Evolutionary conservation across 768 basidiomycete species (phyloP).

Genomic region (Suillus alpinus): DNA sequence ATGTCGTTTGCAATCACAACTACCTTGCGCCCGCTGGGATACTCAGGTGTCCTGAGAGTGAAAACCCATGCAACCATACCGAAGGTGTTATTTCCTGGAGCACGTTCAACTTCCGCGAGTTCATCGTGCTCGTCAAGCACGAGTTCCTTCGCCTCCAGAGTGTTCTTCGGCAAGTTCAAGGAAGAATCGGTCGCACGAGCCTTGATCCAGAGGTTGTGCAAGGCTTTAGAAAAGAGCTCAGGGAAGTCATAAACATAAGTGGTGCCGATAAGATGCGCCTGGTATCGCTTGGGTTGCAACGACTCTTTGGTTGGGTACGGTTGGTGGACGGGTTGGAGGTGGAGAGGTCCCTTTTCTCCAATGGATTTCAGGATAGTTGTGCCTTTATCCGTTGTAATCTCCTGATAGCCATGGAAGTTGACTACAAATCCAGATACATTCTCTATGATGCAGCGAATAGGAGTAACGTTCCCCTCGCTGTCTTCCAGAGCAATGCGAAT

Average conservation of each 20-base stretch:
- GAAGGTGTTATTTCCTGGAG: slow-evolving; percentile 90
- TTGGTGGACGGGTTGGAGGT: slow-evolving; percentile 91
- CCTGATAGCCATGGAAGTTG: slow-evolving; percentile 97
- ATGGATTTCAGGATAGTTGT: slow-evolving; percentile 96
- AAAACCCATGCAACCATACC: slow-evolving; percentile 99
- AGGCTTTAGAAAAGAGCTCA: slow-evolving; percentile 95
- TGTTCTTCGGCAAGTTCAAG: slow-evolving; percentile 69
- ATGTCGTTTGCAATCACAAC: slow-evolving; percentile 98
- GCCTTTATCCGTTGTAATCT: slow-evolving; percentile 94
- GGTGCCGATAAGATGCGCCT: slow-evolving; percentile 96
- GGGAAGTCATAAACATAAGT: slow-evolving; percentile 99
- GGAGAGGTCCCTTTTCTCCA: slow-evolving; percentile 94
- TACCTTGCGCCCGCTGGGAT: slow-evolving; percentile 78
- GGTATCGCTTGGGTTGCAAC: slow-evolving; percentile 97
- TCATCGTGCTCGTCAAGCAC: slow-evolving; percentile 93
- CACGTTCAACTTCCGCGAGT: slow-evolving; percentile 84
- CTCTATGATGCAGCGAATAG: slow-evolving; percentile 97
- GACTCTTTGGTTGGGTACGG: slow-evolving; percentile 97
- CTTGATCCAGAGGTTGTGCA: slow-evolving; percentile 89
- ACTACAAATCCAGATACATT: slow-evolving; percentile 99
- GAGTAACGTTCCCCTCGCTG: slow-evolving; percentile 89
- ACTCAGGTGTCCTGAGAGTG: slow-evolving; percentile 89
- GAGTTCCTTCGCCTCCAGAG: slow-evolving; percentile 84
- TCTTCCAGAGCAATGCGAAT: slow-evolving; percentile 95
- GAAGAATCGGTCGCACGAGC: slow-evolving; percentile 62